Conservation (phyloP, 371 early-diverging fungal genomes). For the Rhizomucor miehei region DNA sequence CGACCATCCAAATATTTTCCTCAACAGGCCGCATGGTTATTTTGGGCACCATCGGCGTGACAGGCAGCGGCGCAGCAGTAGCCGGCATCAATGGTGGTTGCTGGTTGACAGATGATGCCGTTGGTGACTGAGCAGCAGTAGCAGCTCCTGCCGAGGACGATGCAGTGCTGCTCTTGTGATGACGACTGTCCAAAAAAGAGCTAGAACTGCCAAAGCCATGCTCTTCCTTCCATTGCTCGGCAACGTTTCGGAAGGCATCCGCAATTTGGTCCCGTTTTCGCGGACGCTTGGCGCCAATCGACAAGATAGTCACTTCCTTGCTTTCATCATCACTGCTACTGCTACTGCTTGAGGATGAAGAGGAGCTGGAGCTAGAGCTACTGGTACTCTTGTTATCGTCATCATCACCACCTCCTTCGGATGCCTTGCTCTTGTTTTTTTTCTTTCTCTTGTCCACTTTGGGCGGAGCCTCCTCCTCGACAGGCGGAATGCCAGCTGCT, state of each 20-base stretch:
- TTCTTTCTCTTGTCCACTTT: background rate
- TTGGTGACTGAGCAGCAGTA: background rate
- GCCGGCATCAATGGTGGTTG: conserved; percentile 1
- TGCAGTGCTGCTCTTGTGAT: background rate
- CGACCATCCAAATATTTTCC: conserved; percentile 33
- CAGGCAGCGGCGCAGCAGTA: conserved; percentile 4
- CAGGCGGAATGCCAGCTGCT: background rate
- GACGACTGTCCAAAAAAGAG: conserved; percentile 2
- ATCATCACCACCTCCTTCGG: background rate
- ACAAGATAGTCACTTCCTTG: conserved; percentile 2
- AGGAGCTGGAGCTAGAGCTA: too few species aligned
- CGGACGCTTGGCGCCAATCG: background rate
- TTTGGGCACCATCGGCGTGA: conserved; percentile 4
- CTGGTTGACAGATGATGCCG: conserved; percentile 3
- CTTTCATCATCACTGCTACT: conserved; percentile 16
- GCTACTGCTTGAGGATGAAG: conserved; percentile 3
- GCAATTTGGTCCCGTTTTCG: conserved; percentile 31
- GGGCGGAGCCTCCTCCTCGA: background rate
- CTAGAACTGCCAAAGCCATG: conserved; percentile 27
- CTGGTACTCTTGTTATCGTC: too few species aligned
- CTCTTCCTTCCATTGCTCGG: conserved; percentile 34
- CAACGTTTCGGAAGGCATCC: conserved; percentile 26
- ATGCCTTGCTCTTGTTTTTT: conserved; percentile 16
- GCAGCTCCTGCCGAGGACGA: background rate
- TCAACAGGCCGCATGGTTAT: conserved; percentile 15